Conservation (phyloP, 2,329 filamentous ascomycete genomes). For the Fusarium anguioides region DNA sequence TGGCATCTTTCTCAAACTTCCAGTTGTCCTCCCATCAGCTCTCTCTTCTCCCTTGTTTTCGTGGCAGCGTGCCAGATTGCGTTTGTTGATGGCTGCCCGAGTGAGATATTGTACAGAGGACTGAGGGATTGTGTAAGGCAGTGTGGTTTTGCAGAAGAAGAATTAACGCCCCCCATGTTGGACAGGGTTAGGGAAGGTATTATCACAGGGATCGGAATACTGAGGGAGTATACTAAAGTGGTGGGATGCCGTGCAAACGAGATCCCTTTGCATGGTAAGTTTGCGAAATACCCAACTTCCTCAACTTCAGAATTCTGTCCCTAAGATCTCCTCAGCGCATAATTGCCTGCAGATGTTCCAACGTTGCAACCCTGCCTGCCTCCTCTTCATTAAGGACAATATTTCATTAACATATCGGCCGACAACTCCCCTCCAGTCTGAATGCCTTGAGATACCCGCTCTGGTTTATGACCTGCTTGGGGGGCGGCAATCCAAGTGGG, state of each 20-base stretch:
- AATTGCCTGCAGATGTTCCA: conserved; percentile 20
- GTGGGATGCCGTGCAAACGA: conserved; percentile 29
- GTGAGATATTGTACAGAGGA: background rate
- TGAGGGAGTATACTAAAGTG: conserved; percentile 10
- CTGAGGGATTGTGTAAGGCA: conserved; percentile 10
- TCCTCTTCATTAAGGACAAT: background rate
- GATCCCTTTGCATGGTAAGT: conserved; percentile 28
- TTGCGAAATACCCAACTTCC: background rate
- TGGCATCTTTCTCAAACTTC: conserved; percentile 1
- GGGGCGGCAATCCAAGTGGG: conserved; percentile 11
- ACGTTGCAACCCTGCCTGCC: conserved; percentile 6
- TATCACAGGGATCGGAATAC: conserved; percentile 17
- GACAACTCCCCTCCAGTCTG: conserved; percentile 13
- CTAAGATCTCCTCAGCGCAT: conserved; percentile 6
- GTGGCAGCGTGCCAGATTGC: conserved; percentile 28
- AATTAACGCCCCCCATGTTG: conserved; percentile 12
- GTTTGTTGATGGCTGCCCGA: conserved; percentile 5
- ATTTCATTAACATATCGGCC: conserved; percentile 15
- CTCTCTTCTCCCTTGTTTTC: conserved; percentile 27
- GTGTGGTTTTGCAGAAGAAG: conserved; percentile 11
- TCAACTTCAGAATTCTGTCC: background rate
- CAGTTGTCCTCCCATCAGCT: conserved; percentile 6
- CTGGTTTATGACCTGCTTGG: conserved; percentile 28
- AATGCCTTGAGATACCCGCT: conserved; percentile 17
- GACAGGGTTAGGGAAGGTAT: conserved; percentile 17